Evolutionary conservation across 345 rosid species (phyloP), one percentile per base, ranked within the genome.

Genomic region (Eucalyptus guilfoylei): DNA sequence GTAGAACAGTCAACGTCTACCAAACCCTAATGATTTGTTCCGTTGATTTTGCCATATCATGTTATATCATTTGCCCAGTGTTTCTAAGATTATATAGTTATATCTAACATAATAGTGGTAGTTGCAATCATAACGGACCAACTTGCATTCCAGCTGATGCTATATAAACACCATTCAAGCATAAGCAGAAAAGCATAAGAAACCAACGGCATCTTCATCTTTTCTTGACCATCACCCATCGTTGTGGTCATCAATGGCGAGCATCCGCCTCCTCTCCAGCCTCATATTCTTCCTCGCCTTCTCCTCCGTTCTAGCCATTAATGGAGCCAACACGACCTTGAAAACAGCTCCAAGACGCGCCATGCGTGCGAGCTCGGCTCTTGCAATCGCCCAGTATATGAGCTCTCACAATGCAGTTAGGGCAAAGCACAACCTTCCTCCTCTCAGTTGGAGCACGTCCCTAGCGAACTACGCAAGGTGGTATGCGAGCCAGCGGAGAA

Each of bases 381-480:
- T 37, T 49, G 62, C 44, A 42, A 86, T 89, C 87, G 92, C 89
- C 62, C 94, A 94, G 80, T 95, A 69, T 89, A 89, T 94, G 12
- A 76, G 24, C 37, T 94, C 96, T 23, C 96, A 94, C 91, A 95
- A 95, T 89, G 47, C 8, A 3, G 89, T 91, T 24, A 87, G 97
- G 89, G 91, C 93, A 72, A 91, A 92, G 87, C 91, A 93, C 24
- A 92, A 93, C 11, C 92, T 95, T 60, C 95, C 92, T 58, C 94
- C 95, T 32, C 93, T 96, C 6, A 90, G 89, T 89, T 95, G 98
- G 97, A 93, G 94, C 94, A 89, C 91, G 24, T 93, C 90, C 80
- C 92, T 96, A 3, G 94, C 93, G 11, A 86, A 88, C 14, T 94
- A 87, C 30, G 96, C 97, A 1, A 62, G 89, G 16, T 86, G 88